phyloP scores from a whole-genome alignment of 805 yeast genomes.

The Myxozyma geophila region DNA sequence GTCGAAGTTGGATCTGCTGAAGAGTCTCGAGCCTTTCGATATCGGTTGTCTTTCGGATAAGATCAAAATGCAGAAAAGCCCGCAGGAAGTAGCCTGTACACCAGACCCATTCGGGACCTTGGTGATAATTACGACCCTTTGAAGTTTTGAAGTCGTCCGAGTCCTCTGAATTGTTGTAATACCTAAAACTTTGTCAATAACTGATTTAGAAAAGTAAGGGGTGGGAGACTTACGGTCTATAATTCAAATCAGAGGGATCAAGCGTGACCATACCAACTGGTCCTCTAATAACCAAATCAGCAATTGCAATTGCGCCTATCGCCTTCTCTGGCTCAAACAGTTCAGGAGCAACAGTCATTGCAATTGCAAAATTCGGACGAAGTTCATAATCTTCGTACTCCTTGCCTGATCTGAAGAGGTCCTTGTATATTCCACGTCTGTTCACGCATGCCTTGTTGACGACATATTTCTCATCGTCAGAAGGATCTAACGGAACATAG shows the following conservation, averaged over 20 bases:
- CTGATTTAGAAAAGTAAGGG: not conserved
- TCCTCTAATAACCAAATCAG: slow-evolving; percentile 78
- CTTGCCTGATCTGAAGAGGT: slow-evolving; percentile 77
- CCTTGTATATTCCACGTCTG: slow-evolving; percentile 94
- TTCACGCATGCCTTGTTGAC: slow-evolving; percentile 70
- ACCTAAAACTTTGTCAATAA: slow-evolving; percentile 37
- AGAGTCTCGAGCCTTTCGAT: slow-evolving; percentile 58
- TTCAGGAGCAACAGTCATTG: slow-evolving; percentile 95
- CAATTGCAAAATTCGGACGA: slow-evolving; percentile 90
- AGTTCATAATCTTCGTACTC: slow-evolving; percentile 92
- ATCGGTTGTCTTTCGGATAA: slow-evolving; percentile 46
- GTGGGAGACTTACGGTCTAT: slow-evolving; percentile 60
- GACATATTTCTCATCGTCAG: slow-evolving; percentile 63
- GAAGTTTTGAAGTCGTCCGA: slow-evolving; percentile 87
- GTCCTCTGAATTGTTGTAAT: slow-evolving; percentile 80
- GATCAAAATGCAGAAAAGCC: slow-evolving; percentile 66
- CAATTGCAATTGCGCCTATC: slow-evolving; percentile 63
- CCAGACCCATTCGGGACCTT: slow-evolving; percentile 99
- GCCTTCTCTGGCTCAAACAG: slow-evolving; percentile 70
- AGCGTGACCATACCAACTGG: slow-evolving; percentile 90
- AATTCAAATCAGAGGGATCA: slow-evolving; percentile 91
- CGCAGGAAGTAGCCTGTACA: slow-evolving; percentile 83
- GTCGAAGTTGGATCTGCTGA: slow-evolving; percentile 62
- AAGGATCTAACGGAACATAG: slow-evolving; percentile 70
- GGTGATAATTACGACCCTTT: slow-evolving; percentile 95